These are phyloP conservation scores for Lolium perenne DNA, from an alignment of 176 grass and related monocot genomes.

Conservation along the genomic window DNA sequence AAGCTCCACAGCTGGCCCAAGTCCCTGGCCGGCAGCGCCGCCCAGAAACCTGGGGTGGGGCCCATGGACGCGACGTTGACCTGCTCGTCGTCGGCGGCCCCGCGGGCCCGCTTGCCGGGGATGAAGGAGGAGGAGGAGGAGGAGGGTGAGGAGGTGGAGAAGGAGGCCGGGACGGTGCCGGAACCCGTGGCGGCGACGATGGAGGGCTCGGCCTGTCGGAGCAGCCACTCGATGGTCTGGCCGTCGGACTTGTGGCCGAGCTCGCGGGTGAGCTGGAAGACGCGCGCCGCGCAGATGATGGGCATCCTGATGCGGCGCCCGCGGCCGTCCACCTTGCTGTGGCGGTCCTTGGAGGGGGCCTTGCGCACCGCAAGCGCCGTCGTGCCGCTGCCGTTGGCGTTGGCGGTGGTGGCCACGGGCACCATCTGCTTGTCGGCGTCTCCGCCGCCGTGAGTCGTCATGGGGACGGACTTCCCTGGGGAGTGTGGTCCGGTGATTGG, in stretches of 20 bases:
- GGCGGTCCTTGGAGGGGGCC: too few relatives aligned
- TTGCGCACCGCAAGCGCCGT: too few relatives aligned
- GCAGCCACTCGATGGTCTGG: slow-evolving; percentile 97
- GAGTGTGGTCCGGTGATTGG: too few relatives aligned
- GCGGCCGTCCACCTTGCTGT: background rate
- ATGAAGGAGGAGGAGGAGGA: slow-evolving; percentile 50
- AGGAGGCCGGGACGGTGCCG: slow-evolving; percentile 78
- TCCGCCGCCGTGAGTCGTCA: too few relatives aligned
- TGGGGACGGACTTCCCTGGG: too few relatives aligned
- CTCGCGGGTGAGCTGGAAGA: slow-evolving; percentile 95
- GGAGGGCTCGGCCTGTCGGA: slow-evolving; percentile 91
- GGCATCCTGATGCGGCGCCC: slow-evolving; percentile 94
- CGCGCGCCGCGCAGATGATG: slow-evolving; percentile 87
- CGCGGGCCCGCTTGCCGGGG: slow-evolving; percentile 79
- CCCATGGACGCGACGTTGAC: slow-evolving; percentile 7
- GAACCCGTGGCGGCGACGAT: slow-evolving; percentile 91
- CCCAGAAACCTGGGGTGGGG: slow-evolving; percentile 65
- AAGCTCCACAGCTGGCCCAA: slow-evolving; percentile 92
- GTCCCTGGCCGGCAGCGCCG: slow-evolving; percentile 73
- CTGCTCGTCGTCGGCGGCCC: background rate
- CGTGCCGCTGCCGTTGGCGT: too few relatives aligned
- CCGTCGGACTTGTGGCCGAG: slow-evolving; percentile 97
- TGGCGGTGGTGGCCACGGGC: too few relatives aligned
- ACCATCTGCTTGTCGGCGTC: too few relatives aligned
- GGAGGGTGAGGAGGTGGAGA: slow-evolving; percentile 67